These are phyloP conservation scores for Domatiomyces globalis DNA, from an alignment of 2,329 filamentous ascomycete species.

Conservation along the genomic window DNA sequence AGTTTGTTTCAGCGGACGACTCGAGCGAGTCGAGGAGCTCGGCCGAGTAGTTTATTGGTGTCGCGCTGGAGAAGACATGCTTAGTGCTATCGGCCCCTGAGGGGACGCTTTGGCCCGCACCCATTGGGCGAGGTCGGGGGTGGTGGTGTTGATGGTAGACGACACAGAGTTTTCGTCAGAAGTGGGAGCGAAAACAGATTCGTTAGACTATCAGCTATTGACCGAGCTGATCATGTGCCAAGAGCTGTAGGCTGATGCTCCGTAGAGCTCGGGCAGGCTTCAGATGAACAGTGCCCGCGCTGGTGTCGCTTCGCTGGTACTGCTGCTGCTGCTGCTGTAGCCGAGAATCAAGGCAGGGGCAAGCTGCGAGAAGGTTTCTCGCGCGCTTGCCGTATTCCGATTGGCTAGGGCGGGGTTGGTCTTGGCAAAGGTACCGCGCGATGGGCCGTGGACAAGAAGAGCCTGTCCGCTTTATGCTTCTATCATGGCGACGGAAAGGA, in stretches of 20 bases:
- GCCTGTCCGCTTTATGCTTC: neutral
- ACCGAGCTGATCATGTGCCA: neutral
- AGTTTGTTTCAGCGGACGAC: conserved; percentile 75
- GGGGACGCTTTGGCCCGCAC: conserved; percentile 48
- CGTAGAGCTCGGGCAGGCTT: neutral
- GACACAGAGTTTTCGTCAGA: neutral
- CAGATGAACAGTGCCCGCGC: neutral
- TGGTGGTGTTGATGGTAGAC: neutral
- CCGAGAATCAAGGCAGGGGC: neutral
- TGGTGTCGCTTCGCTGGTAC: neutral
- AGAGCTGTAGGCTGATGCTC: neutral
- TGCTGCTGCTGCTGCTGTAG: neutral
- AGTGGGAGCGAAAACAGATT: neutral
- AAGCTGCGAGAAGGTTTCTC: neutral
- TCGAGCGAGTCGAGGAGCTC: conserved; percentile 66
- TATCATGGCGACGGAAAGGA: neutral
- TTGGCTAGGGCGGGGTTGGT: neutral
- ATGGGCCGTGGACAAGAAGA: neutral
- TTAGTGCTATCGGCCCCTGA: conserved; percentile 33
- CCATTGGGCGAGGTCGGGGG: conserved; percentile 32
- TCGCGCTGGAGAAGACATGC: conserved; percentile 50
- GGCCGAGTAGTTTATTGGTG: conserved; percentile 19
- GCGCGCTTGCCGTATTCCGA: neutral
- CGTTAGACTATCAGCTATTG: neutral
- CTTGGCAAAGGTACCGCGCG: neutral